phyloP scores from a whole-genome alignment of 2,329 filamentous ascomycete species.

The Aureobasidium namibiae region DNA sequence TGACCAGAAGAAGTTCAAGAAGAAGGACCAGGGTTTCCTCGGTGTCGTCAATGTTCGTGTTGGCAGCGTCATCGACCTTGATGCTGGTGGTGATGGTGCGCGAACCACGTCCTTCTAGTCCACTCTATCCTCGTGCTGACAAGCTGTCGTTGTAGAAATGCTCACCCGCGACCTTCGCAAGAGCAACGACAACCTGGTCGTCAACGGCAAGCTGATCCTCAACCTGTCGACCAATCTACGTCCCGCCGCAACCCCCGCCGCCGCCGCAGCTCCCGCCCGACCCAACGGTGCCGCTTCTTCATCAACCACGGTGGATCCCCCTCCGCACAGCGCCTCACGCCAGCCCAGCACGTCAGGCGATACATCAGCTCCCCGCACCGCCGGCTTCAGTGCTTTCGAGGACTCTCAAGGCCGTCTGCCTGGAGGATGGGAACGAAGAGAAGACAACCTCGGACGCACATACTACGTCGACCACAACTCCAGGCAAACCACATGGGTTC shows the following conservation, averaged over 20 bases:
- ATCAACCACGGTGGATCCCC: conserved; percentile 16
- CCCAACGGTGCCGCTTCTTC: conserved; percentile 20
- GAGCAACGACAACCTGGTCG: conserved; percentile 94
- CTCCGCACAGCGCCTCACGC: conserved; percentile 27
- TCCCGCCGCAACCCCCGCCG: conserved; percentile 48
- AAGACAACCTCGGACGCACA: conserved; percentile 88
- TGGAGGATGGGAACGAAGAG: conserved; percentile 88
- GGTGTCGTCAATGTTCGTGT: conserved; percentile 96
- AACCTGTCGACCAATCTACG: conserved; percentile 88
- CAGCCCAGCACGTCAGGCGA: conserved; percentile 14
- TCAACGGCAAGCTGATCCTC: conserved; percentile 94
- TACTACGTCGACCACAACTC: conserved; percentile 99
- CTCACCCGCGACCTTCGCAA: conserved; percentile 95
- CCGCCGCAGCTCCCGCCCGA: conserved; percentile 23
- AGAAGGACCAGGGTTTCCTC: conserved; percentile 98
- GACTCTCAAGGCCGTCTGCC: conserved; percentile 90
- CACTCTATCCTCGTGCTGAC: conserved; percentile 9
- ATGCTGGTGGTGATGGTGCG: conserved; percentile 83
- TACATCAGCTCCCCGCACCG: conserved; percentile 28
- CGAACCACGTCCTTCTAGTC: conserved; percentile 16
- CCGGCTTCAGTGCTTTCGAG: conserved; percentile 81
- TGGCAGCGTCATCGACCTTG: conserved; percentile 86
- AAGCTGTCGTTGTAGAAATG: conserved; percentile 58
- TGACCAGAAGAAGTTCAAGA: conserved; percentile 99
- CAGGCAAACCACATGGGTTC: conserved; percentile 90